Evolutionary conservation across 2,329 filamentous ascomycete genomes (phyloP).

Genomic region (Fusarium coffeatum): DNA sequence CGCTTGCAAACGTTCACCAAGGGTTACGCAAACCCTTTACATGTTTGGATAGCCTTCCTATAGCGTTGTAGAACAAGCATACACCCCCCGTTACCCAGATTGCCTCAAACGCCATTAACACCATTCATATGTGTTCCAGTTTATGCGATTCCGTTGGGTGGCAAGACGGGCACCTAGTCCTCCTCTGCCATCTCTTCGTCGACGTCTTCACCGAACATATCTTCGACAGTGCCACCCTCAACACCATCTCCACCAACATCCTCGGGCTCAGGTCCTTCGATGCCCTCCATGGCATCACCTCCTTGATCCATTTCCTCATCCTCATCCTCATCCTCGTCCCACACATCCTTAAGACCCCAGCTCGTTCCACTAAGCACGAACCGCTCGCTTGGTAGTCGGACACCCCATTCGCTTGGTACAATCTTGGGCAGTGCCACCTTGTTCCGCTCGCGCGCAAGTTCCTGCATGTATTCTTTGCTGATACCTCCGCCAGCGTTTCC

Average conservation of each 20-base stretch:
- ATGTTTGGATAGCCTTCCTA: not conserved
- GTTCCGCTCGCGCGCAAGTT: conserved; percentile 79
- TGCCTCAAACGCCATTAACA: conserved; percentile 38
- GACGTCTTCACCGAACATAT: conserved; percentile 65
- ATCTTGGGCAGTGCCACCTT: conserved; percentile 72
- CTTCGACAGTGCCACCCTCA: conserved; percentile 64
- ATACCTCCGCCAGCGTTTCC: conserved; percentile 64
- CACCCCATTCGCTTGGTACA: conserved; percentile 73
- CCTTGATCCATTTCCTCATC: conserved; percentile 54
- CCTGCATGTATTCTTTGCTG: conserved; percentile 80
- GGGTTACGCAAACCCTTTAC: not conserved
- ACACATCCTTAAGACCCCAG: conserved; percentile 72
- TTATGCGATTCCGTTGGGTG: conserved; percentile 8
- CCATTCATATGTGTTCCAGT: conserved; percentile 13
- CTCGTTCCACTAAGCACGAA: conserved; percentile 74
- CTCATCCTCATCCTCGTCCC: conserved; percentile 62
- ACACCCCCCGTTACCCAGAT: conserved; percentile 1
- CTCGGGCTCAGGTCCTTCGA: conserved; percentile 56
- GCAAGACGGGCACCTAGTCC: conserved; percentile 24
- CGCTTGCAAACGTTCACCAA: not conserved
- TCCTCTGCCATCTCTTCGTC: conserved; percentile 68
- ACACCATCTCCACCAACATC: conserved; percentile 60
- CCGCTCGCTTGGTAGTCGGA: conserved; percentile 73
- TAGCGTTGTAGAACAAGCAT: conserved; percentile 8
- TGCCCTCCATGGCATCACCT: conserved; percentile 63